A percentile compares a stretch with the other conserved stretches of the same genome.
Evolutionary conservation across 2,329 filamentous ascomycete genomes (phyloP).

Genomic region (Pseudocercospora macadamiae): DNA sequence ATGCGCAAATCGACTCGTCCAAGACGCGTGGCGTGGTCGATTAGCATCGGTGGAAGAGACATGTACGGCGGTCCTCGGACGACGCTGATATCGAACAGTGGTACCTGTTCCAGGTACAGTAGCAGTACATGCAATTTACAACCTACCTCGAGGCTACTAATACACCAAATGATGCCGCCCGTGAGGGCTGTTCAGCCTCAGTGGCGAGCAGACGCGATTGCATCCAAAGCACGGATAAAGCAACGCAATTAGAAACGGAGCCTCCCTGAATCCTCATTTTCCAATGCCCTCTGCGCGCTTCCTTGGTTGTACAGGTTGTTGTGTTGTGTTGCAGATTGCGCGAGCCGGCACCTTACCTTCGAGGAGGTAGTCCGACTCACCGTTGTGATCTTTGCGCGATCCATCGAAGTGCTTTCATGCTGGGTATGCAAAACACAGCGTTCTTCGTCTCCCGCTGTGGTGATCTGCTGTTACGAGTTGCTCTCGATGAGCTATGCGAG

Average conservation of each 20-base stretch:
- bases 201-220: neutral
- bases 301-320: constrained; percentile 15
- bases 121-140: constrained; percentile 7
- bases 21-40: too few relatives aligned
- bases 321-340: constrained; percentile 20
- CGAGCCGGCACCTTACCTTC: constrained; percentile 41
- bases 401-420: constrained; percentile 16
- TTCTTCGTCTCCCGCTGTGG: constrained; percentile 5
- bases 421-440: constrained; percentile 10
- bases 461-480: constrained; percentile 21
- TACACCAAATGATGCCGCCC: neutral
- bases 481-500: constrained; percentile 20
- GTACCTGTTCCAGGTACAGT: neutral
- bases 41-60: too few relatives aligned
- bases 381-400: constrained; percentile 24
- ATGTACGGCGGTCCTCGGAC: neutral
- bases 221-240: neutral
- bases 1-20: too few relatives aligned
- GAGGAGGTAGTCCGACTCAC: constrained; percentile 45
- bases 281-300: constrained; percentile 13
- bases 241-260: constrained; percentile 24
- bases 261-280: constrained; percentile 22
- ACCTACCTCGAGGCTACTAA: constrained; percentile 4
- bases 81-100: neutral
- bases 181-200: constrained; percentile 5